These are phyloP conservation scores for Aspergillus sp. DNA, from an alignment of 2,329 filamentous ascomycete species.

Conservation along the genomic window DNA sequence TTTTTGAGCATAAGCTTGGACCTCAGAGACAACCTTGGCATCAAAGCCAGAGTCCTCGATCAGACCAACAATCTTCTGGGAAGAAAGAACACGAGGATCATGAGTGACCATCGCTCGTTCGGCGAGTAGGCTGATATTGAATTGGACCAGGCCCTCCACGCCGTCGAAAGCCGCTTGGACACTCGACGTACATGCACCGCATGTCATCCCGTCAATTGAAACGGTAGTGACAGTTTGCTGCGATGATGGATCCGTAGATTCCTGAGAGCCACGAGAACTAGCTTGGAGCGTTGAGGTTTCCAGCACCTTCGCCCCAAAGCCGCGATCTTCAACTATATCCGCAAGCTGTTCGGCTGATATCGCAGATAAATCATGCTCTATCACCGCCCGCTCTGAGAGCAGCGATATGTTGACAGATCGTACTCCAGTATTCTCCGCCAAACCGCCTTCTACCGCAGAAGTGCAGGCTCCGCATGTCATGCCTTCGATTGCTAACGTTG, in stretches of 20 bases:
- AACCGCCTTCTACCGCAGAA: slow-evolving; percentile 77
- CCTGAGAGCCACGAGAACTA: slow-evolving; percentile 34
- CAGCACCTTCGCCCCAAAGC: slow-evolving; percentile 77
- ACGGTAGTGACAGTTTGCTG: slow-evolving; percentile 71
- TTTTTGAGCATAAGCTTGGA: slow-evolving; percentile 57
- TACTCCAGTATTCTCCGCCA: slow-evolving; percentile 72
- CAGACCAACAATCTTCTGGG: slow-evolving; percentile 73
- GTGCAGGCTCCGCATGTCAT: slow-evolving; percentile 94
- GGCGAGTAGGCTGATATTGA: slow-evolving; percentile 92
- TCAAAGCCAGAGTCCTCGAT: slow-evolving; percentile 92
- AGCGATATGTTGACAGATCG: slow-evolving; percentile 78
- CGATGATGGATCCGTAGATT: slow-evolving; percentile 32
- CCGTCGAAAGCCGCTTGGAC: slow-evolving; percentile 79
- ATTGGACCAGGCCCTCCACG: slow-evolving; percentile 75
- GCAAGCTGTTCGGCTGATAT: slow-evolving; percentile 55
- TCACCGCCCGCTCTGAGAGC: slow-evolving; percentile 78
- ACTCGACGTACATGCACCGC: slow-evolving; percentile 91
- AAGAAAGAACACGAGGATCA: slow-evolving; percentile 67
- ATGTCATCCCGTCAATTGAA: slow-evolving; percentile 94
- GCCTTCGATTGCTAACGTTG: slow-evolving; percentile 75
- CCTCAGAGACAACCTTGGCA: slow-evolving; percentile 72
- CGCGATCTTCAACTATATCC: slow-evolving; percentile 64
- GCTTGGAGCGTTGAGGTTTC: slow-evolving; percentile 59
- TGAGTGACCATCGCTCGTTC: slow-evolving; percentile 89
- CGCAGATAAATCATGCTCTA: slow-evolving; percentile 69